A percentile compares a stretch with the other conserved stretches of the same genome.
These are phyloP conservation scores for Pseudovirgaria hyperparasitica DNA, from an alignment of 2,329 filamentous ascomycete genomes.

Conservation along the genomic window DNA sequence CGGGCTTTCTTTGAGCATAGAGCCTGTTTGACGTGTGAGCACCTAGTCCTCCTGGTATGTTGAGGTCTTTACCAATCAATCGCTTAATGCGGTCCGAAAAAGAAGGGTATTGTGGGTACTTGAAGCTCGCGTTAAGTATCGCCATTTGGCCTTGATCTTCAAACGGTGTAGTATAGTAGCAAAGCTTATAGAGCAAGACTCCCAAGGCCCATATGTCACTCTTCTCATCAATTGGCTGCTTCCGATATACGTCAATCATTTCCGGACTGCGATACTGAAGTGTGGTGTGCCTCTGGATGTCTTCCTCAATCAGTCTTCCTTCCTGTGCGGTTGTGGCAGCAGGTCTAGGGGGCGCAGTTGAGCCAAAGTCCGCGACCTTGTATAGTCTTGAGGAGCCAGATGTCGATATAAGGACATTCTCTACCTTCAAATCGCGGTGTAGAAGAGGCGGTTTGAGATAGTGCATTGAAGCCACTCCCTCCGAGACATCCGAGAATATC, in stretches of 20 bases:
- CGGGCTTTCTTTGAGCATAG: slow-evolving; percentile 80
- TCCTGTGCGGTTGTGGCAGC: slow-evolving; percentile 80
- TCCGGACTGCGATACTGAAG: slow-evolving; percentile 95
- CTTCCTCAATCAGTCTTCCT: slow-evolving; percentile 86
- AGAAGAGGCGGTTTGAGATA: slow-evolving; percentile 89
- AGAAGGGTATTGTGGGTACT: slow-evolving; percentile 72
- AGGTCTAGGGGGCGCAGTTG: slow-evolving; percentile 68
- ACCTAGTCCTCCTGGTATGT: neutral
- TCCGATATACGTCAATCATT: slow-evolving; percentile 97
- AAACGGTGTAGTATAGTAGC: slow-evolving; percentile 98
- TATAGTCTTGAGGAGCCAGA: slow-evolving; percentile 58
- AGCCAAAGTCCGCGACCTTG: slow-evolving; percentile 98
- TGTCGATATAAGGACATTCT: slow-evolving; percentile 84
- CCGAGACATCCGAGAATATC: slow-evolving; percentile 91
- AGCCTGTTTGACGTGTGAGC: slow-evolving; percentile 42
- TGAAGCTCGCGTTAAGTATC: slow-evolving; percentile 90
- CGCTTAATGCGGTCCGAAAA: slow-evolving; percentile 87
- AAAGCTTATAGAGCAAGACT: slow-evolving; percentile 91
- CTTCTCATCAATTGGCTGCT: slow-evolving; percentile 95
- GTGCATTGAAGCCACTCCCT: slow-evolving; percentile 97
- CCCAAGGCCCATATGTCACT: slow-evolving; percentile 97
- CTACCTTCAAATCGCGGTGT: slow-evolving; percentile 92
- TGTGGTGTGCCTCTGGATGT: slow-evolving; percentile 93
- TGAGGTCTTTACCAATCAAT: slow-evolving; percentile 58
- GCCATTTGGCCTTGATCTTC: slow-evolving; percentile 96